A percentile compares a stretch with the other conserved stretches of the same genome.
These are phyloP conservation scores for Tremella yokohamensis DNA, from an alignment of 768 basidiomycete species.

Conservation along the genomic window DNA sequence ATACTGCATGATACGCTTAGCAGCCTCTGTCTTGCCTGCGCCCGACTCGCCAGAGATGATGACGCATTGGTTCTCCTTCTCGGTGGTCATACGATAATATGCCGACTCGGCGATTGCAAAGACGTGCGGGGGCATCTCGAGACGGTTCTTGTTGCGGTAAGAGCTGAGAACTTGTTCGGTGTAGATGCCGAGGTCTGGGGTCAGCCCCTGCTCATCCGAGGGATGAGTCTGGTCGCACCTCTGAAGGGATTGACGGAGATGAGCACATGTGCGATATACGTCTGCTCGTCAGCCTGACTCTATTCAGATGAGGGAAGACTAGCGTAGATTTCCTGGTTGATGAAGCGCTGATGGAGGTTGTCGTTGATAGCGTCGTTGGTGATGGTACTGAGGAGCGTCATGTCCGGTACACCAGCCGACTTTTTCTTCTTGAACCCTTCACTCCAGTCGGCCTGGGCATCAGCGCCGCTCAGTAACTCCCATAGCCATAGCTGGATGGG, in stretches of 20 bases:
- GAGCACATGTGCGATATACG: constrained; percentile 95
- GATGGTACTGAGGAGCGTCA: constrained; percentile 95
- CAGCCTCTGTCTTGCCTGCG: constrained; percentile 98
- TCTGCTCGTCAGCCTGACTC: constrained; percentile 51
- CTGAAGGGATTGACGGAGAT: constrained; percentile 99
- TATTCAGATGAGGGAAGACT: constrained; percentile 17
- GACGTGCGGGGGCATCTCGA: constrained; percentile 97
- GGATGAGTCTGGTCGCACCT: constrained; percentile 56
- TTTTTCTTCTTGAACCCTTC: constrained; percentile 98
- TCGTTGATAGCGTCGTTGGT: constrained; percentile 97
- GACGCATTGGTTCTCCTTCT: constrained; percentile 98
- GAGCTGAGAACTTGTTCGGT: constrained; percentile 77
- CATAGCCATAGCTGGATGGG: background rate
- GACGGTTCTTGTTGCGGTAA: constrained; percentile 94
- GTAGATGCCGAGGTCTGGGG: constrained; percentile 90
- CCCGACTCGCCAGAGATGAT: constrained; percentile 99
- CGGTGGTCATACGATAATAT: constrained; percentile 99
- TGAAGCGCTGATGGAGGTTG: constrained; percentile 94
- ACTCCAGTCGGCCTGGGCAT: constrained; percentile 94
- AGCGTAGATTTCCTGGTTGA: constrained; percentile 85
- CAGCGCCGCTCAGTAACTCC: background rate
- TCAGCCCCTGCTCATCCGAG: constrained; percentile 3
- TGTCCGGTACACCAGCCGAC: constrained; percentile 94
- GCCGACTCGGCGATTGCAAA: constrained; percentile 94
- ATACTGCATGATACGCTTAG: constrained; percentile 99